These are phyloP conservation scores for Pinus taeda DNA, from an alignment of 75 land plant genomes.

Conservation along the genomic window DNA sequence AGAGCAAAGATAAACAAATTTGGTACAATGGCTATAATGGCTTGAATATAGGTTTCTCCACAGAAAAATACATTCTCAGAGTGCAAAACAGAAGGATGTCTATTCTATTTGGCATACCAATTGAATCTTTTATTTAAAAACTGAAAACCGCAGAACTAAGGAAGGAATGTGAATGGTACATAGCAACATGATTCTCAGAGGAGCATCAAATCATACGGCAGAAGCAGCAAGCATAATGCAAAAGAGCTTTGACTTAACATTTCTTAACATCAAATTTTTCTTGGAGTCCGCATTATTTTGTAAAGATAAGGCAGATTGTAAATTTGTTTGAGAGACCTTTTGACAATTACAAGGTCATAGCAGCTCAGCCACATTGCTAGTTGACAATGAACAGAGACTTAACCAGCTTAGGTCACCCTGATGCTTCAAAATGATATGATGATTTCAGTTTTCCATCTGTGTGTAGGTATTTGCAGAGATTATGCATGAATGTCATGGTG, in stretches of 20 bases:
- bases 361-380: not conserved
- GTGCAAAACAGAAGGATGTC: not conserved
- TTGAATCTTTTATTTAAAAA: not conserved
- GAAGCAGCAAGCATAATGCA: too few species aligned
- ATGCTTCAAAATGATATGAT: not conserved
- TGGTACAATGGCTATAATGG: not conserved
- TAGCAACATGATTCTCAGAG: too few species aligned
- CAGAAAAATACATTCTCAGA: not conserved
- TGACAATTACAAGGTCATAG: not conserved
- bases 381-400: not conserved
- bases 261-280: not conserved
- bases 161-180: too few species aligned
- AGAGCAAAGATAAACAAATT: not conserved
- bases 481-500: not conserved
- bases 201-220: too few species aligned
- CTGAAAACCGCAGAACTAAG: not conserved
- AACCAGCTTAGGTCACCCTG: not conserved
- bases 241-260: not conserved
- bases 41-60: not conserved
- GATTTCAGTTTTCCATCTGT: not conserved
- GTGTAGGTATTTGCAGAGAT: not conserved
- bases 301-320: not conserved
- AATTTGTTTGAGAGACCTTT: not conserved
- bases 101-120: not conserved
- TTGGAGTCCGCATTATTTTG: not conserved